Percentiles rank a stretch among this genome's conserved stretches.
These are phyloP conservation scores for Halenospora varia DNA, from an alignment of 495 filamentous ascomycete genomes.

Conservation along the genomic window DNA sequence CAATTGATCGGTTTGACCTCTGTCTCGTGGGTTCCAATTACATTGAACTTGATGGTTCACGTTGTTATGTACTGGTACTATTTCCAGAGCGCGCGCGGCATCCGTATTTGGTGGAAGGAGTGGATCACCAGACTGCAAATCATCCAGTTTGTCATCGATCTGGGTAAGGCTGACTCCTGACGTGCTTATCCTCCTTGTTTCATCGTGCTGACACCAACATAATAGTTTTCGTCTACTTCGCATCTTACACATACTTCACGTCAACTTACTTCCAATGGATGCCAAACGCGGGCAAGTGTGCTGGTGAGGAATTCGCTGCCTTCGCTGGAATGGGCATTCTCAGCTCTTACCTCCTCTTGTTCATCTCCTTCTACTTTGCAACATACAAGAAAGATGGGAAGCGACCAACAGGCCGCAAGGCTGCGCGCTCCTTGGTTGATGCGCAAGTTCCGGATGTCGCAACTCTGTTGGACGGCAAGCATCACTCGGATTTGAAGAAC, in stretches of 20 bases:
- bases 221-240: conserved; percentile 86
- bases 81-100: conserved; percentile 78
- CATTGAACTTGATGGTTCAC: conserved; percentile 73
- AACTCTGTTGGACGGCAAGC: conserved; percentile 29
- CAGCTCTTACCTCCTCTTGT: conserved; percentile 90
- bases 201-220: conserved; percentile 7
- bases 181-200: background rate
- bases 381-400: conserved; percentile 90
- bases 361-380: conserved; percentile 97
- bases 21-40: conserved; percentile 75
- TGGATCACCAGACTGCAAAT: conserved; percentile 87
- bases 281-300: conserved; percentile 79
- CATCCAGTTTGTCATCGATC: conserved; percentile 74
- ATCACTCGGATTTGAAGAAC: conserved; percentile 24
- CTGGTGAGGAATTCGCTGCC: conserved; percentile 96
- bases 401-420: conserved; percentile 51
- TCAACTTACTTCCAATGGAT: conserved; percentile 85
- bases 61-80: conserved; percentile 78
- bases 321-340: conserved; percentile 90
- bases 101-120: conserved; percentile 87
- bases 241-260: conserved; percentile 92
- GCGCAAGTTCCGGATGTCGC: conserved; percentile 30
- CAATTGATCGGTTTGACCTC: conserved; percentile 76
- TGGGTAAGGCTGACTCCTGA: conserved; percentile 51
- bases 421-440: conserved; percentile 41